A percentile compares a stretch with the other conserved stretches of the same genome.
Conservation (phyloP, 495 filamentous ascomycete species). For the Podospora australis region DNA sequence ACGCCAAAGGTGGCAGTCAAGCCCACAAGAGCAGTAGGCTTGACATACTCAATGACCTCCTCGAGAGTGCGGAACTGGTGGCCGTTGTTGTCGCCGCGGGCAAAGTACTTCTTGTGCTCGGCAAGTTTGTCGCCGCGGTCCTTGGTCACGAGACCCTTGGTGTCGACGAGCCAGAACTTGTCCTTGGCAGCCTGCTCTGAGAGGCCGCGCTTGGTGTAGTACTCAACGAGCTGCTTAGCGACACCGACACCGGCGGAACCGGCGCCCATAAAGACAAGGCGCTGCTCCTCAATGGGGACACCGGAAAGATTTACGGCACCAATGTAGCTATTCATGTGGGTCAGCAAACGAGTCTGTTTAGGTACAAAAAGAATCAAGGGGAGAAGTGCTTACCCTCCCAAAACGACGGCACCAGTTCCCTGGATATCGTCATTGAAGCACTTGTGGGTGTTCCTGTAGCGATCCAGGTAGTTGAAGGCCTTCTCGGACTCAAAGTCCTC, state of each 20-base stretch:
- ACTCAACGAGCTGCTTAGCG: conserved; percentile 92
- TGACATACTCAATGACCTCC: conserved; percentile 86
- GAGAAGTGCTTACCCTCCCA: conserved; percentile 58
- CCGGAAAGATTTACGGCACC: conserved; percentile 86
- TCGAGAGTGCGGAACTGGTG: conserved; percentile 84
- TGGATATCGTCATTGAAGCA: conserved; percentile 99
- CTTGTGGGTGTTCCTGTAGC: conserved; percentile 80
- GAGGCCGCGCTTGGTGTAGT: conserved; percentile 87
- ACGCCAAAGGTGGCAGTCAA: conserved; percentile 90
- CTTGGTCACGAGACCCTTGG: conserved; percentile 86
- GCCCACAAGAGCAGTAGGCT: conserved; percentile 90
- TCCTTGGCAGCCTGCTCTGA: conserved; percentile 82
- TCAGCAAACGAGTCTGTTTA: neutral
- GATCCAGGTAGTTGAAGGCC: conserved; percentile 87
- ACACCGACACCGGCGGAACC: conserved; percentile 95
- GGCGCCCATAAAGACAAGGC: conserved; percentile 92
- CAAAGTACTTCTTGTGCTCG: conserved; percentile 97
- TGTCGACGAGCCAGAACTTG: conserved; percentile 98
- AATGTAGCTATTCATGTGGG: conserved; percentile 57
- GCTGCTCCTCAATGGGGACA: conserved; percentile 82
- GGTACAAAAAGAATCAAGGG: neutral
- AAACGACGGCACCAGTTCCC: conserved; percentile 92
- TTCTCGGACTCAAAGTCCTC: conserved; percentile 94
- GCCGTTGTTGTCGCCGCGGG: conserved; percentile 85
- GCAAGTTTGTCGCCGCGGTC: conserved; percentile 92